Evolutionary conservation across 495 filamentous ascomycete genomes (phyloP).

Genomic region (Talaromyces stipitatus): DNA sequence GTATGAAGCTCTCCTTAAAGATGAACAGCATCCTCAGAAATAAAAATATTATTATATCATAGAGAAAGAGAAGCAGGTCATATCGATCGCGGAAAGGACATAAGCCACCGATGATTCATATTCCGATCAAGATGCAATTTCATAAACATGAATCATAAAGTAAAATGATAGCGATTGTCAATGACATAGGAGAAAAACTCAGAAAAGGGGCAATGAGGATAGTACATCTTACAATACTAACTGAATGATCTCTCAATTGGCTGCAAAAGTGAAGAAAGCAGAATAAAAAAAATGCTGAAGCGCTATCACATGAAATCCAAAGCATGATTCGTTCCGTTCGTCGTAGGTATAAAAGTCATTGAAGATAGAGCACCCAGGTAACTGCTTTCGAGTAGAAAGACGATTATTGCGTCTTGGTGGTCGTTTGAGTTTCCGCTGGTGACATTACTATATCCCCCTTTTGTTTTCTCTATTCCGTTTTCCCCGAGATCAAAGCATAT

Average conservation of each 20-base stretch:
- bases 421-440: not conserved
- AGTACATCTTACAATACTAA: not conserved
- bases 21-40: not conserved
- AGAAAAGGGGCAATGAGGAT: not conserved
- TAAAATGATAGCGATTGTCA: not conserved
- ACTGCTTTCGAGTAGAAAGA: too few species aligned
- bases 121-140: not conserved
- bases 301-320: slow-evolving; percentile 2
- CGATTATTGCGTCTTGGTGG: not conserved
- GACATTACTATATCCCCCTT: not conserved
- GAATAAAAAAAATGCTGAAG: slow-evolving; percentile 3
- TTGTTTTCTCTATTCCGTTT: not conserved
- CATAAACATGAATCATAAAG: not conserved
- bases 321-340: slow-evolving; percentile 1
- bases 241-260: not conserved
- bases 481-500: not conserved
- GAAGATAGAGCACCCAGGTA: not conserved
- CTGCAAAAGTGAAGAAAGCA: not conserved
- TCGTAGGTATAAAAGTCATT: not conserved
- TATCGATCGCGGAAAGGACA: not conserved
- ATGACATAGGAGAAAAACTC: not conserved
- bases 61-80: not conserved
- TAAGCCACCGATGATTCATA: not conserved
- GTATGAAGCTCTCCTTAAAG: too few species aligned
- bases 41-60: not conserved